These are phyloP conservation scores for Trichoderma afroharzianum DNA, from an alignment of 2,329 filamentous ascomycete species.

Conservation along the genomic window DNA sequence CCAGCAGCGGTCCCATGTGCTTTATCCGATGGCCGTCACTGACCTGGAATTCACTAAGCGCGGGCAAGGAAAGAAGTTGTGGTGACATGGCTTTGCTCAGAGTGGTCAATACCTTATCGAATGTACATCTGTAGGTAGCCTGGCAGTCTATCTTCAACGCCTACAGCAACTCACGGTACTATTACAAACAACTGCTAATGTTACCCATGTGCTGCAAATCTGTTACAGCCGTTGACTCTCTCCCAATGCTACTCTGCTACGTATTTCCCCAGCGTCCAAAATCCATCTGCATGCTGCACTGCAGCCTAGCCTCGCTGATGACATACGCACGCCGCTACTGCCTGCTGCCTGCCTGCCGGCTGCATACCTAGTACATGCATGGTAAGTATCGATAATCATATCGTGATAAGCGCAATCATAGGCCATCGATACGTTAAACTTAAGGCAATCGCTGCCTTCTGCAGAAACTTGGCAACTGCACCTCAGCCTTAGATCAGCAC, in stretches of 20 bases:
- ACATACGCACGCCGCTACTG: slow-evolving; percentile 4
- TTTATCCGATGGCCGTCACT: not conserved
- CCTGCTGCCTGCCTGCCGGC: not conserved
- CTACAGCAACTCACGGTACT: not conserved
- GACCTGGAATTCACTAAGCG: not conserved
- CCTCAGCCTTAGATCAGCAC: not conserved
- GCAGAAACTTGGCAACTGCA: not conserved
- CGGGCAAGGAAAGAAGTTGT: not conserved
- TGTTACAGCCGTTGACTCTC: not conserved
- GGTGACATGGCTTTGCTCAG: not conserved
- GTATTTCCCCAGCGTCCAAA: not conserved
- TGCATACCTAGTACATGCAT: not conserved
- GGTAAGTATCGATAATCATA: not conserved
- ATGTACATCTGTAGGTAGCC: too few relatives aligned
- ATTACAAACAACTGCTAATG: not conserved
- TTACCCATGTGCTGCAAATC: not conserved
- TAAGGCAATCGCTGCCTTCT: not conserved
- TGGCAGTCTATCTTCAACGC: not conserved
- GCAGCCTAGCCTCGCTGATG: slow-evolving; percentile 1
- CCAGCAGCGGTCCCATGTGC: not conserved
- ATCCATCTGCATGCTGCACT: not conserved
- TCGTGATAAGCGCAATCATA: not conserved
- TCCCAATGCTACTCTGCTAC: not conserved
- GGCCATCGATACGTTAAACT: not conserved
- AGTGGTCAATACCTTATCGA: too few relatives aligned